Percentiles rank a stretch among this genome's conserved stretches.
Evolutionary conservation across 768 basidiomycete genomes (phyloP).

Genomic region (Lactarius sp.): DNA sequence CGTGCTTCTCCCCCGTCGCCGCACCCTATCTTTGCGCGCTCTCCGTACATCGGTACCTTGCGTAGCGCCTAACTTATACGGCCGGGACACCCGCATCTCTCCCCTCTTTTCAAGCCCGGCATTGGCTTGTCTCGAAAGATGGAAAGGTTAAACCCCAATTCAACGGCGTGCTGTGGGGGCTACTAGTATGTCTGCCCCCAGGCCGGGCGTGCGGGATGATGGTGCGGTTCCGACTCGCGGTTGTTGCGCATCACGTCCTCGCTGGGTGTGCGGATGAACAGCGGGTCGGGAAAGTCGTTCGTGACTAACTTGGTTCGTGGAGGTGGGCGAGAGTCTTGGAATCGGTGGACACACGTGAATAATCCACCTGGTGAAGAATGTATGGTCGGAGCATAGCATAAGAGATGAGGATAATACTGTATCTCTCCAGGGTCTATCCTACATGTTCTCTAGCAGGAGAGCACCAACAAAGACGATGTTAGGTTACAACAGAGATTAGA

Average conservation of each 20-base stretch:
- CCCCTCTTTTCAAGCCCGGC: too few relatives aligned
- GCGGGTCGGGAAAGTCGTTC: slow-evolving; percentile 69
- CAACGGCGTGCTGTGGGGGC: slow-evolving; percentile 12
- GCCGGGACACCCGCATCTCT: too few relatives aligned
- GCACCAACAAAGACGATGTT: too few relatives aligned
- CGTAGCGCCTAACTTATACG: too few relatives aligned
- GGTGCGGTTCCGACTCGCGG: slow-evolving; percentile 42
- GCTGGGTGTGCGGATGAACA: slow-evolving; percentile 51
- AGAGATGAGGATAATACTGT: slow-evolving; percentile 61
- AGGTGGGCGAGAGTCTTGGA: background rate
- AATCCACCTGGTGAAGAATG: slow-evolving; percentile 50
- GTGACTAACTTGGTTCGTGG: slow-evolving; percentile 38
- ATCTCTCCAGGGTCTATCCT: slow-evolving; percentile 54
- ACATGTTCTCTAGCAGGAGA: too few relatives aligned
- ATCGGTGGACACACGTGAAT: slow-evolving; percentile 41
- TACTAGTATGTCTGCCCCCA: slow-evolving; percentile 67
- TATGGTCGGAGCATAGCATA: slow-evolving; percentile 59
- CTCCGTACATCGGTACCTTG: too few relatives aligned
- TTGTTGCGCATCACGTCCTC: slow-evolving; percentile 53
- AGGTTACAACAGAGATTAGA: background rate
- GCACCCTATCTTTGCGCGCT: too few relatives aligned
- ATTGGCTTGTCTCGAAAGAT: too few relatives aligned
- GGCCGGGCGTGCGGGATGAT: slow-evolving; percentile 46
- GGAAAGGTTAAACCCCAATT: too few relatives aligned
- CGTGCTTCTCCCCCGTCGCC: too few relatives aligned